phyloP scores from a whole-genome alignment of 352 stramenopile species.

The Pythium aristosporum region DNA sequence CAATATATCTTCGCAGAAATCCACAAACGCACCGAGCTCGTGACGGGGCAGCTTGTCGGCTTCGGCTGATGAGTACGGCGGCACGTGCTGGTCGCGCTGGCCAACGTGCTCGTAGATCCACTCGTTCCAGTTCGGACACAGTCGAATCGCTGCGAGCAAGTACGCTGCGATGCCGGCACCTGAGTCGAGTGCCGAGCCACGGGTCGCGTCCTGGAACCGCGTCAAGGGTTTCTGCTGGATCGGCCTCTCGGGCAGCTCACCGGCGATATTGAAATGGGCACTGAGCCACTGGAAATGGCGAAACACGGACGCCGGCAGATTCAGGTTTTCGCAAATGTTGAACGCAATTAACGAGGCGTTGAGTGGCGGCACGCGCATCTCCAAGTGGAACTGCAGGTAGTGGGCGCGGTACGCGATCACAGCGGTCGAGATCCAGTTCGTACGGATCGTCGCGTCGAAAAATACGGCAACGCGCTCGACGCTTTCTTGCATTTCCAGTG shows the following conservation, averaged over 20 bases:
- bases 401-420: slow-evolving; percentile 51
- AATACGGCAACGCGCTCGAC: slow-evolving; percentile 55
- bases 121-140: slow-evolving; percentile 79
- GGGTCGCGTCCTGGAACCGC: slow-evolving; percentile 19
- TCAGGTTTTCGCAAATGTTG: slow-evolving; percentile 50
- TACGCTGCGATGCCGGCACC: slow-evolving; percentile 59
- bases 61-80: slow-evolving; percentile 18
- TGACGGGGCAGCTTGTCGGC: slow-evolving; percentile 35
- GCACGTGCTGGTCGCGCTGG: slow-evolving; percentile 21
- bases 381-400: slow-evolving; percentile 71
- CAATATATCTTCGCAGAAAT: slow-evolving; percentile 51
- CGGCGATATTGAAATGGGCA: slow-evolving; percentile 47
- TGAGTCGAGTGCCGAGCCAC: slow-evolving; percentile 40
- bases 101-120: slow-evolving; percentile 66
- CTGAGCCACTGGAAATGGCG: slow-evolving; percentile 71
- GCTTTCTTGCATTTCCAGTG: slow-evolving; percentile 40
- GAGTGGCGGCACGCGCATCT: slow-evolving; percentile 63
- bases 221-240: slow-evolving; percentile 17
- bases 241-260: slow-evolving; percentile 39
- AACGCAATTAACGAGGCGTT: slow-evolving; percentile 61
- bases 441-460: slow-evolving; percentile 48
- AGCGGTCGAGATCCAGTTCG: slow-evolving; percentile 37
- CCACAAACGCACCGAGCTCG: slow-evolving; percentile 49
- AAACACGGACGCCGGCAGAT: slow-evolving; percentile 59
- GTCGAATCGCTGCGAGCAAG: slow-evolving; percentile 58